Evolutionary conservation across 2,329 filamentous ascomycete species (phyloP).

Genomic region (Sporothrix brunneoviolacea): DNA sequence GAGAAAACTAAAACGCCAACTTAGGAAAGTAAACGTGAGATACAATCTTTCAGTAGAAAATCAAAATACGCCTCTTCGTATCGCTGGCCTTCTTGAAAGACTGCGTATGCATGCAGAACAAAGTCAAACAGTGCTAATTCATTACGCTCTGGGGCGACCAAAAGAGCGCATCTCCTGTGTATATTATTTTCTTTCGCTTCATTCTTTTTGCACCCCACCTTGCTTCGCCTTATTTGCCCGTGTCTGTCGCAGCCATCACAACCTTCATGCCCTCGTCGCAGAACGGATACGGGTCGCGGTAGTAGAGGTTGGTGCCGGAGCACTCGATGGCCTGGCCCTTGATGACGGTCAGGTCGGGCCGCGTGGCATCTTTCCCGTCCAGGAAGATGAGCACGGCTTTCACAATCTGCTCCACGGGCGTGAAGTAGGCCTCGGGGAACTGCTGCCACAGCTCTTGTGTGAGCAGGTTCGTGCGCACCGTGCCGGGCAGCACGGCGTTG

Average conservation of each 20-base stretch:
- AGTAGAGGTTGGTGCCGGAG: conserved; percentile 8
- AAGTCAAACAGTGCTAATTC: neutral
- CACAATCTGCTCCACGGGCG: conserved; percentile 14
- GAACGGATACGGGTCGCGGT: conserved; percentile 7
- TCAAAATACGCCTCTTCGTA: no score
- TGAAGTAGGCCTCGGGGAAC: conserved; percentile 27
- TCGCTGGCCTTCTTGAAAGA: no score
- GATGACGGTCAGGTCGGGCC: conserved; percentile 2
- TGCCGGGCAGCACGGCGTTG: conserved; percentile 28
- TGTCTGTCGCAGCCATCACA: conserved; percentile 10
- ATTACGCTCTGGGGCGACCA: neutral
- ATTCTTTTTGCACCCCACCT: neutral
- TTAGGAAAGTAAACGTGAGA: no score
- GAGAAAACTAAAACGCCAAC: no score
- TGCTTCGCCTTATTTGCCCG: conserved; percentile 12
- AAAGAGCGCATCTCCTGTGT: no score
- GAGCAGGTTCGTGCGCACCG: conserved; percentile 27
- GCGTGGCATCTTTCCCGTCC: neutral
- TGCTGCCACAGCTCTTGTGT: conserved; percentile 23
- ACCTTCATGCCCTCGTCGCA: conserved; percentile 9
- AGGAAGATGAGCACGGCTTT: conserved; percentile 10
- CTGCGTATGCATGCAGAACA: neutral
- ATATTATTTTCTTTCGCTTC: neutral
- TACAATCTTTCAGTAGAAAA: no score
- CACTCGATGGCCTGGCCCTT: conserved; percentile 12